A percentile compares a stretch with the other conserved stretches of the same genome.
Conservation (phyloP, 768 basidiomycete genomes). For the Russula dissimulans region DNA sequence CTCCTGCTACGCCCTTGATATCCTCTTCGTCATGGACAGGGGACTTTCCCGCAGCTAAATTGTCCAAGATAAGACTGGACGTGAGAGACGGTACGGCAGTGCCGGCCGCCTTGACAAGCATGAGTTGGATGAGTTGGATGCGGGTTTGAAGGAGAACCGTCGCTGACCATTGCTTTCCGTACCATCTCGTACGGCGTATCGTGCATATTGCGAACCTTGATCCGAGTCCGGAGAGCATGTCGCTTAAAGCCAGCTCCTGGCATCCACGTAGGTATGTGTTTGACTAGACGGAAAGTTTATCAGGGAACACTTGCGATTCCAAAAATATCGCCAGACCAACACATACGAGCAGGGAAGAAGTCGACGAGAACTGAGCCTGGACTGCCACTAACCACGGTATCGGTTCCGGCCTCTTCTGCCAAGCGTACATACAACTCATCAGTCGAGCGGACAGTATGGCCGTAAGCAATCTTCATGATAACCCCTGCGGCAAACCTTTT, state of each 20-base stretch:
- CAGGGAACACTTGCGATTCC: background rate
- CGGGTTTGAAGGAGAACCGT: background rate
- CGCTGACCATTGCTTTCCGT: slow-evolving; percentile 9
- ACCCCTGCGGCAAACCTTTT: slow-evolving; percentile 25
- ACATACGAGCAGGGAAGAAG: slow-evolving; percentile 27
- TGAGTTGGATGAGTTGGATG: background rate
- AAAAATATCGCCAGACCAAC: slow-evolving; percentile 2
- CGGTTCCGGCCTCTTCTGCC: slow-evolving; percentile 23
- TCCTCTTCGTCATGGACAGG: slow-evolving; percentile 15
- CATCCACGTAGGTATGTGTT: slow-evolving; percentile 18
- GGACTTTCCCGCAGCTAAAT: background rate
- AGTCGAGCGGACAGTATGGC: slow-evolving; percentile 24
- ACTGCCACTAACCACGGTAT: slow-evolving; percentile 21
- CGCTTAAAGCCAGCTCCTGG: slow-evolving; percentile 21
- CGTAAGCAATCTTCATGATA: slow-evolving; percentile 28
- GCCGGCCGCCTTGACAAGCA: slow-evolving; percentile 15
- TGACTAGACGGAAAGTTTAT: slow-evolving; percentile 2
- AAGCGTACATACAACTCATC: slow-evolving; percentile 26
- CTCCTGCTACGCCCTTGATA: slow-evolving; percentile 19
- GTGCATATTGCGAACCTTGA: slow-evolving; percentile 18
- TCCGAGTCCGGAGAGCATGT: slow-evolving; percentile 15
- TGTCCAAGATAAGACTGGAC: slow-evolving; percentile 15
- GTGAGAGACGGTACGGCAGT: slow-evolving; percentile 19
- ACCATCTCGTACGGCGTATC: slow-evolving; percentile 19
- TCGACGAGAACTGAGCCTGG: slow-evolving; percentile 28